A percentile compares a stretch with the other conserved stretches of the same genome.
These are phyloP conservation scores for Rhodotorula sp. DNA, from an alignment of 1,284 basidiomycete species.

Conservation along the genomic window DNA sequence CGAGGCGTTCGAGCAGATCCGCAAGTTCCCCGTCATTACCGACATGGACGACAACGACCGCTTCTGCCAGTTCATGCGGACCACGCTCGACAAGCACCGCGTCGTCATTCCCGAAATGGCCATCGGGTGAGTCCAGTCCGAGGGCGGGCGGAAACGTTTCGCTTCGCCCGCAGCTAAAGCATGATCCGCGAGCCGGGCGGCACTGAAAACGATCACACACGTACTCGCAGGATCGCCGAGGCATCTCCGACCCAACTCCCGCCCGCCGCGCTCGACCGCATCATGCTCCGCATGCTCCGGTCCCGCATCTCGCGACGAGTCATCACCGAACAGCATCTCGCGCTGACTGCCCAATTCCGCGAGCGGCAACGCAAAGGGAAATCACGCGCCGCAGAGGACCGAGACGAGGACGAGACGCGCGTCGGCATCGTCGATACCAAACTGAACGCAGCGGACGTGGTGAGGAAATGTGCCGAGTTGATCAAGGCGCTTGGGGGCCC, in stretches of 20 bases:
- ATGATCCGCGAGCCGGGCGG: no score
- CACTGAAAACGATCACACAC: slow-evolving; percentile 11
- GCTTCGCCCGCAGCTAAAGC: no score
- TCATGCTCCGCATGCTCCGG: slow-evolving; percentile 86
- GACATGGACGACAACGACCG: slow-evolving; percentile 70
- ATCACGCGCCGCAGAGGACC: slow-evolving; percentile 43
- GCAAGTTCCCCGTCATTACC: slow-evolving; percentile 70
- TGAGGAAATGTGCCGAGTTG: slow-evolving; percentile 65
- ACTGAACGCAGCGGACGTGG: slow-evolving; percentile 66
- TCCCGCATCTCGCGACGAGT: slow-evolving; percentile 86
- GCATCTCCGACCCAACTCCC: slow-evolving; percentile 69
- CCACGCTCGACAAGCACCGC: slow-evolving; percentile 73
- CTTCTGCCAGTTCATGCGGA: slow-evolving; percentile 70
- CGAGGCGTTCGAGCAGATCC: slow-evolving; percentile 57
- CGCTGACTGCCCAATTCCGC: slow-evolving; percentile 64
- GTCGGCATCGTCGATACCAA: slow-evolving; percentile 84
- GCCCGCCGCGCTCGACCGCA: slow-evolving; percentile 75
- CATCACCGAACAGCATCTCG: slow-evolving; percentile 83
- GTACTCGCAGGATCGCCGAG: slow-evolving; percentile 48
- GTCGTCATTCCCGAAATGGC: slow-evolving; percentile 47
- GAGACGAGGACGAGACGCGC: slow-evolving; percentile 45
- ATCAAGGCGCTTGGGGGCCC: slow-evolving; percentile 61
- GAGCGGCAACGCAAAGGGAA: slow-evolving; percentile 54
- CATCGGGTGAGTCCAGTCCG: slow-evolving; percentile 40
- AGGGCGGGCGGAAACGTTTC: no score